Evolutionary conservation across 345 rosid species (phyloP), one percentile per base, ranked within the genome.

Genomic region (Eucalyptus regnans): DNA sequence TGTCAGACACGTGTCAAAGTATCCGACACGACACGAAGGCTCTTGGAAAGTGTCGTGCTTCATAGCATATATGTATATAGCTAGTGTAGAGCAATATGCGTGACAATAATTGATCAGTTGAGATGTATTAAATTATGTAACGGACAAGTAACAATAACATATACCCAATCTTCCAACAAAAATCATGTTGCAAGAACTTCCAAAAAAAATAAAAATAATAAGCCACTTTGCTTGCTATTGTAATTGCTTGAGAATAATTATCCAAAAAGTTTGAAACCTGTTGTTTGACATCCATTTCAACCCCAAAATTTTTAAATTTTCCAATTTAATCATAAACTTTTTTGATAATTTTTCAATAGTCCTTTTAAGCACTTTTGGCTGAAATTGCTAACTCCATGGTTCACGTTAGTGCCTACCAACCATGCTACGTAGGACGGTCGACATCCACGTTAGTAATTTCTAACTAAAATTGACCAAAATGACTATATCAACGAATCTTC

Each of bases 341-440:
- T 64, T 64, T 7, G 1, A 64, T 64, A 14, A 64, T 64, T n/a
- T 64, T n/a, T 1, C 10, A 64, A n/a, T n/a, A 14, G 2, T 64
- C 37, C 0, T 64, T 64, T 29, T 5, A 2, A 64, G 10, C 10
- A 64, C 31, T n/a, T 64, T 64, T 64, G 9, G 18, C 41, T 0
- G 9, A n/a, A 64, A 64, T 64, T 1, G 2, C 9, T 14, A 3
- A 14, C 5, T n/a, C 7, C 20, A 4, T 1, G 0, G 2, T n/a
- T 27, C 20, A n/a, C 9, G 5, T n/a, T 7, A 14, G 3, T 7
- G 8, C 18, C 9, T 7, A 29, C 37, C 41, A 7, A 15, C 2
- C 9, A n/a, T n/a, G 9, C 10, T 7, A 14, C 33, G 3, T 64
- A 2, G 9, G 9, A 64, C 1, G 9, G 5, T n/a, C 4, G 1